These are phyloP conservation scores for Leccinum variicolor DNA, from an alignment of 768 basidiomycete species.

Conservation along the genomic window DNA sequence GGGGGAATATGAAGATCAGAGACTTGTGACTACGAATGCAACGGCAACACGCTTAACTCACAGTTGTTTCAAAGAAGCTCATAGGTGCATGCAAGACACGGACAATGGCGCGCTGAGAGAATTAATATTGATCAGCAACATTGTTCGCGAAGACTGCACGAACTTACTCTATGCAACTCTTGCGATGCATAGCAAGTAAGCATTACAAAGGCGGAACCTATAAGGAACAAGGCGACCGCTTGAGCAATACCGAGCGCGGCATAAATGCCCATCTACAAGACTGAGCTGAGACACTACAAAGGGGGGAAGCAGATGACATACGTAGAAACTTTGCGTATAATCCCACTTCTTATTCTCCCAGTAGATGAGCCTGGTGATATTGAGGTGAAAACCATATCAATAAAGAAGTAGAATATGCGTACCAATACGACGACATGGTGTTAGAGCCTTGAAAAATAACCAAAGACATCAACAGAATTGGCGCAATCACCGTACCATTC, in stretches of 20 bases:
- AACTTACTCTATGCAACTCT: constrained; percentile 53
- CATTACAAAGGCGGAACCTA: constrained; percentile 61
- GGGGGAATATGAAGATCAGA: constrained; percentile 4
- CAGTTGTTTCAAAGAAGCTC: constrained; percentile 88
- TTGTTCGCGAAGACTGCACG: background rate
- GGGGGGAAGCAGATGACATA: constrained; percentile 37
- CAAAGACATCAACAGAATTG: constrained; percentile 59
- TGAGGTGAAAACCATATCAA: background rate
- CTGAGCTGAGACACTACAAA: constrained; percentile 13
- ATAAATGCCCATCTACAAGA: constrained; percentile 72
- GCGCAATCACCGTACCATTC: constrained; percentile 62
- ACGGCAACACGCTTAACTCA: constrained; percentile 26
- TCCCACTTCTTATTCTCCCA: constrained; percentile 57
- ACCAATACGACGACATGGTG: constrained; percentile 77
- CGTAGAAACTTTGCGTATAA: constrained; percentile 65
- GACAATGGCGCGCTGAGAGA: constrained; percentile 50
- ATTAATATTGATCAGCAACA: background rate
- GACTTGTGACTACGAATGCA: background rate
- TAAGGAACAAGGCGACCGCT: constrained; percentile 63
- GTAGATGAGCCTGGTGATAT: constrained; percentile 62
- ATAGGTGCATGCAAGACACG: constrained; percentile 83
- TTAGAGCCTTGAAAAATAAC: constrained; percentile 65
- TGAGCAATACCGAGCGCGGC: constrained; percentile 69
- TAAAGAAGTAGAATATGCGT: constrained; percentile 14
- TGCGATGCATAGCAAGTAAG: constrained; percentile 79